Percentiles rank a stretch among this genome's conserved stretches.
These are phyloP conservation scores for Hortaea werneckii DNA, from an alignment of 2,329 filamentous ascomycete species.

Conservation along the genomic window DNA sequence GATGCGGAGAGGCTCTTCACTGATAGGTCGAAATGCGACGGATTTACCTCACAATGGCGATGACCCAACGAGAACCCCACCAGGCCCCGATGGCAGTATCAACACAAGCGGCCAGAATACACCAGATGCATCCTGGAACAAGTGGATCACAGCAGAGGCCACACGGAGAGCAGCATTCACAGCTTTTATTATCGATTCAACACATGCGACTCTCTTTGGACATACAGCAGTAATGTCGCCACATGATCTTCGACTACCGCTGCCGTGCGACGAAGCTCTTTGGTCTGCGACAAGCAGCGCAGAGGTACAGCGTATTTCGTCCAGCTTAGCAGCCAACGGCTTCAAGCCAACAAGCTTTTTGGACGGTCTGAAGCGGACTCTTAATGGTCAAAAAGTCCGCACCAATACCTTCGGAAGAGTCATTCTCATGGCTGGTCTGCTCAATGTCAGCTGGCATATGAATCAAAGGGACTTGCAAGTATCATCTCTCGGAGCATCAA, in stretches of 20 bases:
- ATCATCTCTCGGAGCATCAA: constrained; percentile 69
- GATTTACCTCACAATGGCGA: constrained; percentile 69
- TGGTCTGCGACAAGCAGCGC: constrained; percentile 85
- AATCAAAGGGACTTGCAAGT: constrained; percentile 91
- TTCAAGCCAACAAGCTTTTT: constrained; percentile 80
- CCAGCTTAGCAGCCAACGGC: constrained; percentile 67
- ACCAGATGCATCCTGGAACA: constrained; percentile 84
- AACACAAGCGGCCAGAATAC: constrained; percentile 46
- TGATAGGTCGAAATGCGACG: constrained; percentile 74
- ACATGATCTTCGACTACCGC: constrained; percentile 81
- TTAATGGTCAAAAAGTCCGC: constrained; percentile 71
- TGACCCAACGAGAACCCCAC: constrained; percentile 37
- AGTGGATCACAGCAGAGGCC: constrained; percentile 91
- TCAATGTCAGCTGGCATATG: constrained; percentile 96
- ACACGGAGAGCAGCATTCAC: constrained; percentile 84
- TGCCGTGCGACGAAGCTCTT: constrained; percentile 85
- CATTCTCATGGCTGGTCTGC: constrained; percentile 83
- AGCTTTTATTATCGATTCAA: constrained; percentile 90
- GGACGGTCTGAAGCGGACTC: constrained; percentile 78
- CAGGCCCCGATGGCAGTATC: constrained; percentile 39
- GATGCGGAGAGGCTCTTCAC: constrained; percentile 84
- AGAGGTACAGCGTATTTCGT: constrained; percentile 79
- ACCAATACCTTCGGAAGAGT: constrained; percentile 91
- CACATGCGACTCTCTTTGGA: constrained; percentile 95
- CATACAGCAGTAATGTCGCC: constrained; percentile 96